Percentiles rank a stretch among this genome's conserved stretches.
These are phyloP conservation scores for Aspergillus unguis DNA, from an alignment of 2,329 filamentous ascomycete species.

Conservation along the genomic window DNA sequence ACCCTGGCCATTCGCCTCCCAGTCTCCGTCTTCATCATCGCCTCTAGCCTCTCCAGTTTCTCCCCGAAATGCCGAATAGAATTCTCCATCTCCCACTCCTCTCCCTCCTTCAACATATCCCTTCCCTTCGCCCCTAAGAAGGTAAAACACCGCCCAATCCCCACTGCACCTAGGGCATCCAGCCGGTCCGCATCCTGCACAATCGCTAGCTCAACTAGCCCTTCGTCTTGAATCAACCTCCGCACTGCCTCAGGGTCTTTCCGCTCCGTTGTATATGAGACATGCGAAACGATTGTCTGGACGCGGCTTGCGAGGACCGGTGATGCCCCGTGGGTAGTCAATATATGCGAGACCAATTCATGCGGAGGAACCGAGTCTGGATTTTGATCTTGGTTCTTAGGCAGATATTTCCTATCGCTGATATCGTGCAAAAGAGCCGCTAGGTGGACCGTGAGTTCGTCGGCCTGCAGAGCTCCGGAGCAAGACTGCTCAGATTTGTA, in stretches of 20 bases:
- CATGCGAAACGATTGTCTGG: slow-evolving; percentile 14
- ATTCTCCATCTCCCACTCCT: slow-evolving; percentile 54
- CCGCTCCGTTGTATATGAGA: slow-evolving; percentile 16
- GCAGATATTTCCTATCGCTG: slow-evolving; percentile 15
- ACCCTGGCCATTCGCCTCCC: slow-evolving; percentile 50
- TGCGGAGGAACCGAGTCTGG: background rate
- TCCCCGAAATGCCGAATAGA: slow-evolving; percentile 73
- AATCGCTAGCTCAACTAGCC: slow-evolving; percentile 71
- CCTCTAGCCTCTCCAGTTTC: slow-evolving; percentile 66
- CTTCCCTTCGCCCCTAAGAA: slow-evolving; percentile 62
- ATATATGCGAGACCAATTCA: slow-evolving; percentile 5
- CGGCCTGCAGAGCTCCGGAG: background rate
- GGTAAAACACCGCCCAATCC: slow-evolving; percentile 73
- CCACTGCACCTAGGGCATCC: slow-evolving; percentile 86
- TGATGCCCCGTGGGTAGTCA: slow-evolving; percentile 2
- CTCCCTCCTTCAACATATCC: slow-evolving; percentile 21
- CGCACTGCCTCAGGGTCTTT: slow-evolving; percentile 34
- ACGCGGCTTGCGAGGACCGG: slow-evolving; percentile 1
- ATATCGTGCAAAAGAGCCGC: slow-evolving; percentile 15
- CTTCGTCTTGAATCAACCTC: slow-evolving; percentile 54
- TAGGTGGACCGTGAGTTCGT: slow-evolving; percentile 3
- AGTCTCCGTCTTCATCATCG: slow-evolving; percentile 58
- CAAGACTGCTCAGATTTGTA: slow-evolving; percentile 3
- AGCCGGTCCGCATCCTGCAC: slow-evolving; percentile 91
- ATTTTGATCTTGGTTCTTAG: background rate